These are phyloP conservation scores for Chaetothyriales sp. DNA, from an alignment of 2,329 filamentous ascomycete species.

Conservation along the genomic window DNA sequence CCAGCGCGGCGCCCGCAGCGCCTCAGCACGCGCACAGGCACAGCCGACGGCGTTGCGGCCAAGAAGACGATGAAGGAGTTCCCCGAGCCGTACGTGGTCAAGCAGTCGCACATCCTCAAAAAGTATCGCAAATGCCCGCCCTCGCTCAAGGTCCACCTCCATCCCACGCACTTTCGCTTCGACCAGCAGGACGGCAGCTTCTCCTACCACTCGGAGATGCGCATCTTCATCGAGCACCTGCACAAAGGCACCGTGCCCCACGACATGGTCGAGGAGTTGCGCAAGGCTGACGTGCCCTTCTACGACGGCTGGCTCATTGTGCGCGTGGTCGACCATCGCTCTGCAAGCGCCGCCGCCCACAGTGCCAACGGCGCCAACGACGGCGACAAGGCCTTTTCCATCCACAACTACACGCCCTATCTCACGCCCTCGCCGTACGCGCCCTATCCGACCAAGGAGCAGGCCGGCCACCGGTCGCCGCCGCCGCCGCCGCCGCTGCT, in stretches of 20 bases:
- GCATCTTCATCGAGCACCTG: constrained; percentile 63
- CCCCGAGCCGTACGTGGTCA: constrained; percentile 47
- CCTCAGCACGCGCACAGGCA: constrained; percentile 22
- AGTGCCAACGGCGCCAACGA: constrained; percentile 41
- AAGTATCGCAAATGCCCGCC: constrained; percentile 62
- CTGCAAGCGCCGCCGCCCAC: constrained; percentile 46
- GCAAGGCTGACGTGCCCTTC: constrained; percentile 58
- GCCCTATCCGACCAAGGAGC: constrained; percentile 51
- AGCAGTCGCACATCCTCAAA: constrained; percentile 63
- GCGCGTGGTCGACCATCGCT: constrained; percentile 78
- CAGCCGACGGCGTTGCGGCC: constrained; percentile 15
- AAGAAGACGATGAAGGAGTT: constrained; percentile 25
- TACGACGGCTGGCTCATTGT: constrained; percentile 94
- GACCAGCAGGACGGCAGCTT: constrained; percentile 91
- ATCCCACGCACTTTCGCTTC: constrained; percentile 77
- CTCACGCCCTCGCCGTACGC: constrained; percentile 79
- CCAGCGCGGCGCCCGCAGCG: constrained; percentile 36
- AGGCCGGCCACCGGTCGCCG: constrained; percentile 18
- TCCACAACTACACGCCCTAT: constrained; percentile 84
- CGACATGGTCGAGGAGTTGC: constrained; percentile 70
- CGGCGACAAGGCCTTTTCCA: constrained; percentile 60
- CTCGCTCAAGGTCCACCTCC: constrained; percentile 74
- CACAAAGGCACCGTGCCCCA: constrained; percentile 67
- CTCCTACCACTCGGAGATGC: constrained; percentile 85
- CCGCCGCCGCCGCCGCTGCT: constrained; percentile 16